Evolutionary conservation across 148 eudicot species (phyloP).

Genomic region (Diospyros lotus): DNA sequence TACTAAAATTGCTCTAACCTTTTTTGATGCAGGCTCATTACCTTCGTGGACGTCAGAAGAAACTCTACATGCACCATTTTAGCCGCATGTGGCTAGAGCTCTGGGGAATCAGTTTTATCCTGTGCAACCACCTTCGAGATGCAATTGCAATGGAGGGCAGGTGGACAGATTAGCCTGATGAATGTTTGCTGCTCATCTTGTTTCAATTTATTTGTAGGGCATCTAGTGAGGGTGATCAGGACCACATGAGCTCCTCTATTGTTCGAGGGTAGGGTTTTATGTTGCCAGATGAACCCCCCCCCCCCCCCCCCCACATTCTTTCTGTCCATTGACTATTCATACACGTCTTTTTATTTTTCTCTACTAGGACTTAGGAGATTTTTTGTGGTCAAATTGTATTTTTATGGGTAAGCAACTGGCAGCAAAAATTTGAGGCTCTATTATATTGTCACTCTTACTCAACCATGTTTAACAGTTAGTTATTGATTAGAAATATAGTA

Average conservation of each 20-base stretch:
- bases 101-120: constrained; percentile 23
- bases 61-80: constrained; percentile 44
- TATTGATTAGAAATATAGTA: constrained; percentile 1
- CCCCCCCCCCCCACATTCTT: constrained; percentile 20
- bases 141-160: constrained; percentile 27
- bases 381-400: background rate
- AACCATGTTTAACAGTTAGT: background rate
- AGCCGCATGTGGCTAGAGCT: constrained; percentile 53
- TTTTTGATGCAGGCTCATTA: constrained; percentile 34
- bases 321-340: background rate
- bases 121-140: constrained; percentile 27
- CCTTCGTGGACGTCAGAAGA: constrained; percentile 45
- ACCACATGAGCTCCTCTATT: constrained; percentile 21
- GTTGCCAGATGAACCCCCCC: background rate
- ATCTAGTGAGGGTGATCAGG: constrained; percentile 35
- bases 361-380: background rate
- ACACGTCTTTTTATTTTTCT: background rate
- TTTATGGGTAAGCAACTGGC: background rate
- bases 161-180: constrained; percentile 26
- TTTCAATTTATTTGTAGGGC: constrained; percentile 43
- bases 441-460: background rate
- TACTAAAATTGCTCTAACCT: background rate
- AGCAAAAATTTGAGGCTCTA: background rate
- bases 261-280: constrained; percentile 22
- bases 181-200: constrained; percentile 45